Base-by-base conservation (phyloP, 2,329 filamentous ascomycete species). In the Paraphaeosphaeria sporulosa region DNA sequence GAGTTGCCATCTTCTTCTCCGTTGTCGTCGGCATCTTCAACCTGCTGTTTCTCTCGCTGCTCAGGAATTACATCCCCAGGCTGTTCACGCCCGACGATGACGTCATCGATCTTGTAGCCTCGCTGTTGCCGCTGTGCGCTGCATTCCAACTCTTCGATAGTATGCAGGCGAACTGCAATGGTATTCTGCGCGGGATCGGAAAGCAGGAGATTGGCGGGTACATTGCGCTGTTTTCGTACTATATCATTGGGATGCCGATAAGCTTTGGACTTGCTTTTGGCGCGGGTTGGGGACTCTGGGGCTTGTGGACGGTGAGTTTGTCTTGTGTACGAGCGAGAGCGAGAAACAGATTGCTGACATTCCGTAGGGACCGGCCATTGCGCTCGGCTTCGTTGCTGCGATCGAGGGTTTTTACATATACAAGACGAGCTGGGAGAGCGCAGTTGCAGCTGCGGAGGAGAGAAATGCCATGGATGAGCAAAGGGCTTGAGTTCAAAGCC, bases 141-240 rank as follows among this genome's bases (percentile, higher is more conserved):
- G 85, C 92, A 1, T 96, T 97, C 84, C 94, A 98, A 76, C 85
- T 97, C 25, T 94, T 96, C 69, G 94, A 99, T 76, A 89, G 91
- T 1, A 76, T 96, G 19, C 88, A 91, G 0, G 87, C 91, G 3
- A 90, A 90, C 42, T 93, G 91, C 59, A 94, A 95, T 71, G 94
- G 94, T 30, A 84, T 97, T 42, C 84, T 98, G 30, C 86, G 95
- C 44, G 94, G 94, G 13, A 86, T 98, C 17, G 95, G 95, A 2
- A 87, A 91, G 59, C 94, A 98, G 78, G 89, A 93, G 64, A 89
- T 98, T 58, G 94, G 94, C 13, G 94, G 94, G 0, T 97, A 94
- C 69, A 89, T 94, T 8, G 96, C 95, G 71, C 80, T 98, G 2
- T 87, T 93, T 52, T 89, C 90, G 23, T 97, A 97, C 80, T 99